Base-by-base conservation (phyloP, 305 asterid genomes). In the Euphrasia arctica region DNA sequence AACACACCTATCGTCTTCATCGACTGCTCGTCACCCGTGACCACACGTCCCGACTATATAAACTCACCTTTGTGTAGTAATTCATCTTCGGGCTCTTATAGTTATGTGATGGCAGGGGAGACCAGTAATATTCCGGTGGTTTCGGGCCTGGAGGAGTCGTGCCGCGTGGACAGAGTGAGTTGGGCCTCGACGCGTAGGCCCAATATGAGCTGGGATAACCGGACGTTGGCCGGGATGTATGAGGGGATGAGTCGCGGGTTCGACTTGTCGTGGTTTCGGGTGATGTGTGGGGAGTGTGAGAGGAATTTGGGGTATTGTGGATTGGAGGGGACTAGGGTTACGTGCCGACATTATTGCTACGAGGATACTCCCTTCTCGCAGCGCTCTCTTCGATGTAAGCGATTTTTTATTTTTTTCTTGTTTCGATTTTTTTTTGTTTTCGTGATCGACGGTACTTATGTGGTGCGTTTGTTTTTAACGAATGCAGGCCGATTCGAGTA, bases 241-340 rank as follows among this genome's bases (percentile, higher is more conserved):
- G 83, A 74, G 2, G 77, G 68, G 5, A 62, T 90, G 79, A 79
- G 72, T 28, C 77, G 81, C 43, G 96, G 95, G 28, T 75, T 89
- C 55, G 89, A 85, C 75, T 75, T 85, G 39, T 72, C 83, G 2
- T 90, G 95, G 94, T 84, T 29, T 65, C 65, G 70, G 5, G 78
- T 70, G 58, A 74, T 72, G 8, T 86, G 92, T 63, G 78, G 68
- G 59, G 77, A 72, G 8, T 85, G 93, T 76, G 77, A 70, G 47
- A 68, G 69, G 51, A 68, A 32, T 8, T 36, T 62, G 57, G 93
- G 91, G 14, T 22, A 0, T 66, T 83, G 96, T 79, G 52, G 80
- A 51, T 54, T 72, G 10, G 68, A 75, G 31, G 83, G 82, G 71
- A 74, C 65, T 54, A 63, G 47, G 5, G 79, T 79, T 36, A 78